Evolutionary conservation across 2,329 filamentous ascomycete species (phyloP).

Genomic region (Coniochaeta prunicola): DNA sequence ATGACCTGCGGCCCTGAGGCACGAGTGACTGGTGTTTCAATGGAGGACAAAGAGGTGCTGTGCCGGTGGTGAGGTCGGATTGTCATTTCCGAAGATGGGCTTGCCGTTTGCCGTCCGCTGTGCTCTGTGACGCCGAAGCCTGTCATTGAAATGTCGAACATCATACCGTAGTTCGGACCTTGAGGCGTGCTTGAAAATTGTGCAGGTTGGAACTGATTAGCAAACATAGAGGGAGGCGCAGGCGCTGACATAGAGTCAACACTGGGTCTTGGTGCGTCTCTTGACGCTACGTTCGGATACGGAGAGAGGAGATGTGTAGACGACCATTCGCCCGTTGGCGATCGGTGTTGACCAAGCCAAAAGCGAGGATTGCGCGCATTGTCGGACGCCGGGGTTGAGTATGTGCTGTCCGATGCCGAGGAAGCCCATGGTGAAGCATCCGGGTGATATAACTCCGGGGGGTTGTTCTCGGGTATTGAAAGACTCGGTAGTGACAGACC

Average conservation of each 20-base stretch:
- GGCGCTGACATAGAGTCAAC: constrained; percentile 19
- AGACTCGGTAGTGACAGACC: constrained; percentile 19
- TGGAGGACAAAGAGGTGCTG: constrained; percentile 30
- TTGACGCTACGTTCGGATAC: constrained; percentile 12
- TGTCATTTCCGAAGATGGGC: background rate
- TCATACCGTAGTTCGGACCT: constrained; percentile 23
- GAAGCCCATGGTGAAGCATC: constrained; percentile 35
- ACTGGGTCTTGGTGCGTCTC: constrained; percentile 10
- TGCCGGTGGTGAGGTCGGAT: constrained; percentile 20
- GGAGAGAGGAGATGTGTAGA: constrained; percentile 18
- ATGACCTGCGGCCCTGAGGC: constrained; percentile 41
- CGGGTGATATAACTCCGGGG: constrained; percentile 18
- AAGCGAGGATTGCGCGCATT: constrained; percentile 16
- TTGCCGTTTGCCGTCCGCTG: constrained; percentile 3
- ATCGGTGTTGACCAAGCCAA: constrained; percentile 17
- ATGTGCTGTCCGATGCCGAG: constrained; percentile 39
- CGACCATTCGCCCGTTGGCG: constrained; percentile 24
- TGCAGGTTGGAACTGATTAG: constrained; percentile 16
- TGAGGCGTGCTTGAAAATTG: constrained; percentile 20
- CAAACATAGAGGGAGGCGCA: constrained; percentile 18
- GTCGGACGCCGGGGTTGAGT: constrained; percentile 37
- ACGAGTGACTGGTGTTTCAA: constrained; percentile 32
- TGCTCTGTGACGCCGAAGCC: constrained; percentile 25
- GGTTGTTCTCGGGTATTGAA: constrained; percentile 21
- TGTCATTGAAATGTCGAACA: constrained; percentile 26